A percentile compares a stretch with the other conserved stretches of the same genome.
Evolutionary conservation across 768 basidiomycete species (phyloP).

Genomic region (Glaciozyma antarctica): DNA sequence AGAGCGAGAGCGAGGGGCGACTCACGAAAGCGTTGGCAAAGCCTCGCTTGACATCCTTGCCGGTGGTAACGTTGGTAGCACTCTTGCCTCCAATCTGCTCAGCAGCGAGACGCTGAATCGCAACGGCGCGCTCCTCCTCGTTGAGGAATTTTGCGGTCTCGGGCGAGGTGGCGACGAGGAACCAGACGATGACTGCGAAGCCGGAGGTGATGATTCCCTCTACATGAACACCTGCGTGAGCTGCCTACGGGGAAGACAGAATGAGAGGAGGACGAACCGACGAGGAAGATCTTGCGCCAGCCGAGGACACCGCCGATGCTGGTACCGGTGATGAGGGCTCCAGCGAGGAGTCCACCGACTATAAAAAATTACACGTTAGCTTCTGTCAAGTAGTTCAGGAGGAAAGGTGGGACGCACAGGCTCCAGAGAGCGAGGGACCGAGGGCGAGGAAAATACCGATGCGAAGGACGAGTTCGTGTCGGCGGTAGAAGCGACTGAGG

Average conservation of each 20-base stretch:
- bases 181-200: conserved; percentile 51
- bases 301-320: conserved; percentile 5
- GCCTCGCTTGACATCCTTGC: conserved; percentile 46
- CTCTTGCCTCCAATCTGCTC: conserved; percentile 55
- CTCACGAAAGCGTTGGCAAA: background rate
- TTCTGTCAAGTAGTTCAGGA: background rate
- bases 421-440: conserved; percentile 23
- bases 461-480: conserved; percentile 16
- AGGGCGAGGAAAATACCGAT: conserved; percentile 26
- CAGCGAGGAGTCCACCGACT: conserved; percentile 18
- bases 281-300: conserved; percentile 20
- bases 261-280: background rate
- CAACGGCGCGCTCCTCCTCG: conserved; percentile 48
- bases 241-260: too few species aligned
- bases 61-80: conserved; percentile 53
- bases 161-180: conserved; percentile 59
- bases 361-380: background rate
- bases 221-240: too few species aligned
- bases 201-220: conserved; percentile 18
- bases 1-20: too few species aligned
- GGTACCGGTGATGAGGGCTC: conserved; percentile 9
- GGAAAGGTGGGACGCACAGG: background rate
- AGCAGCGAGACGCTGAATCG: conserved; percentile 55
- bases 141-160: conserved; percentile 57
- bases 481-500: conserved; percentile 17